A percentile compares a stretch with the other conserved stretches of the same genome.
phyloP scores from a whole-genome alignment of 208 protist genomes.

The Histomonas meleagridis region DNA sequence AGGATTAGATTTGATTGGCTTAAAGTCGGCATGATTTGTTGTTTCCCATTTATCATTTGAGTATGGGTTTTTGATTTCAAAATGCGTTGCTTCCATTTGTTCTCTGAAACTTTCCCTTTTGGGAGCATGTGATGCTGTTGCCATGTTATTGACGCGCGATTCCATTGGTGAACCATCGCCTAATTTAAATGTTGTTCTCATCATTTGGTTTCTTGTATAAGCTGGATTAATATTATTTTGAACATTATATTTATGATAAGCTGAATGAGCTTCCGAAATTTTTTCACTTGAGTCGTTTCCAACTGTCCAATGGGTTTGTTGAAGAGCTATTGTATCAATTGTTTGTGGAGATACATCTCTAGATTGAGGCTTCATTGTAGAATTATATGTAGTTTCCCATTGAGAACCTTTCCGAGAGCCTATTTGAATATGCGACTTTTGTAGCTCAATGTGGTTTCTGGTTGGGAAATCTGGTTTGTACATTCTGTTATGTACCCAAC shows the following conservation, averaged over 20 bases:
- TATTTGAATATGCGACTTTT: neutral
- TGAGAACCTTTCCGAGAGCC: neutral
- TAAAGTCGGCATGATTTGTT: neutral
- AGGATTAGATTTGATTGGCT: neutral
- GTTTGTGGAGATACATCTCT: neutral
- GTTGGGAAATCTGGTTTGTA: neutral
- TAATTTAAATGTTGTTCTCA: neutral
- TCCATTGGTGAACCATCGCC: neutral
- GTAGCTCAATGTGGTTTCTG: neutral
- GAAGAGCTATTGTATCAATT: conserved; percentile 5
- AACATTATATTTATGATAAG: neutral
- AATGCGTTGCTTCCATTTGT: neutral
- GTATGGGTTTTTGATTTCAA: neutral
- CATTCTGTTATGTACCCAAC: no score
- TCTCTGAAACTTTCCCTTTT: neutral
- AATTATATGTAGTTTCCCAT: neutral
- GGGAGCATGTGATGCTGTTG: no score
- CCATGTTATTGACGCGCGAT: no score
- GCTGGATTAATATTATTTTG: neutral
- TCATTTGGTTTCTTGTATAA: neutral
- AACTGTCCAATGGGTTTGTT: neutral
- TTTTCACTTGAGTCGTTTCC: neutral
- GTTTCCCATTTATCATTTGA: conserved; percentile 32
- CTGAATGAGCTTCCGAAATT: neutral
- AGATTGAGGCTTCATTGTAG: neutral